phyloP scores from a whole-genome alignment of 2,329 filamentous ascomycete genomes.

The Colletotrichum sp. region DNA sequence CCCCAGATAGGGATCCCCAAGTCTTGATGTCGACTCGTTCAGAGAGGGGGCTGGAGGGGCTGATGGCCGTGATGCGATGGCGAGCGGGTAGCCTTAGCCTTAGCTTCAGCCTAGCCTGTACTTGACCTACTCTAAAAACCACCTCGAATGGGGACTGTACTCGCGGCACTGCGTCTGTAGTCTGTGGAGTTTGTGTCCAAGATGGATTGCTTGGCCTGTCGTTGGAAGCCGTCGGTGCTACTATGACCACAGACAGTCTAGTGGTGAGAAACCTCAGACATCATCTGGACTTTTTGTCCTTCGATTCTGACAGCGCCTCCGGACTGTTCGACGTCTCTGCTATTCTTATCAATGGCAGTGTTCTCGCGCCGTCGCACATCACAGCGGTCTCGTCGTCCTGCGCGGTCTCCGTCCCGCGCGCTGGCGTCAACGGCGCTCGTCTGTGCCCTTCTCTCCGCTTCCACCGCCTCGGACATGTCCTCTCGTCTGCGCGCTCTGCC shows the following conservation, averaged over 20 bases:
- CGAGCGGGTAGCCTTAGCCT: slow-evolving; percentile 1
- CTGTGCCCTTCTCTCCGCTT: slow-evolving; percentile 20
- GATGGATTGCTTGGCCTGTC: neutral
- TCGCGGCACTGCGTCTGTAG: neutral
- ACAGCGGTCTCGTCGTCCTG: neutral
- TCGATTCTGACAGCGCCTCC: neutral
- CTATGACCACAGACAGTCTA: neutral
- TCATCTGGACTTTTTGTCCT: neutral
- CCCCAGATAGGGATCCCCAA: neutral
- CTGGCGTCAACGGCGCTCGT: slow-evolving; percentile 7
- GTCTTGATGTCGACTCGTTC: neutral
- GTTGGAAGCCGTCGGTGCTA: neutral
- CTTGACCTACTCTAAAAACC: neutral
- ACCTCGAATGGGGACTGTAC: neutral
- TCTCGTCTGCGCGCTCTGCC: neutral
- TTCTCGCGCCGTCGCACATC: neutral
- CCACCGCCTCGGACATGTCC: slow-evolving; percentile 8
- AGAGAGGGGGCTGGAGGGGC: slow-evolving; percentile 1
- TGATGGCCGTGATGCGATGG: neutral
- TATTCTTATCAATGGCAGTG: neutral
- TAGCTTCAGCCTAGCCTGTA: neutral
- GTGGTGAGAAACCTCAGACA: slow-evolving; percentile 1
- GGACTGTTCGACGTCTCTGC: neutral
- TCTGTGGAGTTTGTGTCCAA: neutral
- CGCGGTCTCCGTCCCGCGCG: slow-evolving; percentile 3